These are phyloP conservation scores for Diaporthe vexans DNA, from an alignment of 2,329 filamentous ascomycete species.

Conservation along the genomic window DNA sequence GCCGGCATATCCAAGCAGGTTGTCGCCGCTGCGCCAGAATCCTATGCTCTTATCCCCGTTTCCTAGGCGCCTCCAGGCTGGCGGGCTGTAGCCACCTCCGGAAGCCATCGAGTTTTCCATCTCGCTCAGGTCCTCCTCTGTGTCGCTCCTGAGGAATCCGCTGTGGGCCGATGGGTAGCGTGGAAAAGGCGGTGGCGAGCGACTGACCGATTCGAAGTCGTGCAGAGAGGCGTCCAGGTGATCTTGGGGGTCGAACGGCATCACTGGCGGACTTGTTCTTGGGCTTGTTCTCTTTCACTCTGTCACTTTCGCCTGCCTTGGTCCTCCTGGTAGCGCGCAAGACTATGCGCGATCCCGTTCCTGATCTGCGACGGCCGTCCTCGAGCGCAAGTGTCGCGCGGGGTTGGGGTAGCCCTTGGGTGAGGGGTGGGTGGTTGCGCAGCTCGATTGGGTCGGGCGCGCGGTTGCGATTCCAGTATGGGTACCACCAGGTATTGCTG, in stretches of 20 bases:
- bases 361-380: conserved; percentile 30
- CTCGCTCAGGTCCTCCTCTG: conserved; percentile 52
- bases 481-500: conserved; percentile 30
- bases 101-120: conserved; percentile 60
- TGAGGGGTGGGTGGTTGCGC: conserved; percentile 43
- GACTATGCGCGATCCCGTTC: conserved; percentile 39
- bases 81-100: conserved; percentile 71
- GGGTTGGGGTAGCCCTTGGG: conserved; percentile 40
- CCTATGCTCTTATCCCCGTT: conserved; percentile 71
- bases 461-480: conserved; percentile 38
- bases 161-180: conserved; percentile 59
- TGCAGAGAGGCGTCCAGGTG: conserved; percentile 64
- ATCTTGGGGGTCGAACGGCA: conserved; percentile 47
- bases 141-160: conserved; percentile 58
- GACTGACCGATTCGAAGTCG: conserved; percentile 65
- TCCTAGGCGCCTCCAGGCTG: conserved; percentile 72
- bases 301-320: conserved; percentile 43
- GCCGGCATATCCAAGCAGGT: conserved; percentile 44
- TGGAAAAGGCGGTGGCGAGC: conserved; percentile 55
- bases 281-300: conserved; percentile 42
- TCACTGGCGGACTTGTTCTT: conserved; percentile 42
- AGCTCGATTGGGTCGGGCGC: conserved; percentile 42
- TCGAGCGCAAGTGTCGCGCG: conserved; percentile 39
- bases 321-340: conserved; percentile 41
- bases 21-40: conserved; percentile 68